These are phyloP conservation scores for Arabidopsis arenosa DNA, from an alignment of 345 rosid species.

Conservation along the genomic window DNA sequence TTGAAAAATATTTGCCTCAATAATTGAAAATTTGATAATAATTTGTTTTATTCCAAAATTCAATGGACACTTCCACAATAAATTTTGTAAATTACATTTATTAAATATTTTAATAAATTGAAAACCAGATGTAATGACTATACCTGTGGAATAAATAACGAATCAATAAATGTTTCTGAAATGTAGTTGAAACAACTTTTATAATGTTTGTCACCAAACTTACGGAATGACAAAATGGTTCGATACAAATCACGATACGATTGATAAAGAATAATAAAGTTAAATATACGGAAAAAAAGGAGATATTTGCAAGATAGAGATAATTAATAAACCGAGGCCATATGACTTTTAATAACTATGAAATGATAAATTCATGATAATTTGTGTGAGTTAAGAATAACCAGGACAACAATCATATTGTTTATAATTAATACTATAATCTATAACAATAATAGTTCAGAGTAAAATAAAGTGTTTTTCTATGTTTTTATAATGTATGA, in stretches of 20 bases:
- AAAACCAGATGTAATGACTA: background rate
- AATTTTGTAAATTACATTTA: background rate
- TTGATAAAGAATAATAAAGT: background rate
- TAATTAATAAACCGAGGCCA: background rate
- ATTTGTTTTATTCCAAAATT: background rate
- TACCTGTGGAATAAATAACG: background rate
- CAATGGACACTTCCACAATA: background rate
- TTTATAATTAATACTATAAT: background rate
- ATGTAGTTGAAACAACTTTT: background rate
- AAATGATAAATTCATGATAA: conserved; percentile 11
- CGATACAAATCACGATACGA: too few relatives aligned
- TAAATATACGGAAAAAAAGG: background rate
- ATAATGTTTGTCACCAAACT: background rate
- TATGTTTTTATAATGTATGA: too few relatives aligned
- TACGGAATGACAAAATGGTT: background rate
- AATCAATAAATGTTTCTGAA: background rate
- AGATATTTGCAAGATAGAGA: background rate
- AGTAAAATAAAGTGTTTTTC: too few relatives aligned
- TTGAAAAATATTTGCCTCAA: background rate
- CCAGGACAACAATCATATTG: background rate
- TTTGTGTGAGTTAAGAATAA: background rate
- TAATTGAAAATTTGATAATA: background rate
- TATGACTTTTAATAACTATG: background rate
- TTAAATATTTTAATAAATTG: background rate
- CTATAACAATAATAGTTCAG: background rate